These are phyloP conservation scores for Lyophyllum shimeji DNA, from an alignment of 768 basidiomycete genomes.

Conservation along the genomic window DNA sequence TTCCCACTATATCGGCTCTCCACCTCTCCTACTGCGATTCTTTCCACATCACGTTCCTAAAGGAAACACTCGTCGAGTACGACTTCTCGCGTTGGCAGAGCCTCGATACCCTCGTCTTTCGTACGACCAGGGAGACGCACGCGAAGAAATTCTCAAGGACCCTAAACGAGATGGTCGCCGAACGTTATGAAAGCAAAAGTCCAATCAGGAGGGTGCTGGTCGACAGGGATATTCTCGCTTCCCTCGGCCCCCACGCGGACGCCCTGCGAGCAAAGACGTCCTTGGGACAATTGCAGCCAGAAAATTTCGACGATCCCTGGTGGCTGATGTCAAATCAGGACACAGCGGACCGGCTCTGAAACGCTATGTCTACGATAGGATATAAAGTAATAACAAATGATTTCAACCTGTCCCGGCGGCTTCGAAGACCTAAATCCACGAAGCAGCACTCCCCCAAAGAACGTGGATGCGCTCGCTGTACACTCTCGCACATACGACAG, in stretches of 20 bases:
- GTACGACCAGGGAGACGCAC: conserved; percentile 24
- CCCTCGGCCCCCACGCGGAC: conserved; percentile 7
- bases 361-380: background rate
- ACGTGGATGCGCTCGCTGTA: no score
- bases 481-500: no score
- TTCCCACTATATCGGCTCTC: conserved; percentile 31
- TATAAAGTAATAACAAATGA: no score
- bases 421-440: no score
- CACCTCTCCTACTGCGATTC: conserved; percentile 26
- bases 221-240: conserved; percentile 25
- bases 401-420: no score
- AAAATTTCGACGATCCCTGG: conserved; percentile 31
- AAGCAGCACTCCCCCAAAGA: no score
- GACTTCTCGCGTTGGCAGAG: conserved; percentile 19
- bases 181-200: conserved; percentile 13
- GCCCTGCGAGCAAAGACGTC: conserved; percentile 8
- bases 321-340: conserved; percentile 24
- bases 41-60: conserved; percentile 18
- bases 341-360: conserved; percentile 5
- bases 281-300: conserved; percentile 16
- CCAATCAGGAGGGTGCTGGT: conserved; percentile 26
- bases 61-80: conserved; percentile 14
- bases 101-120: conserved; percentile 27
- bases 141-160: conserved; percentile 17
- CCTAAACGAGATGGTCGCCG: conserved; percentile 17